Evolutionary conservation across 352 stramenopile genomes (phyloP), one percentile per base, ranked within the genome.

Genomic region (Elongisporangium prolatum): DNA sequence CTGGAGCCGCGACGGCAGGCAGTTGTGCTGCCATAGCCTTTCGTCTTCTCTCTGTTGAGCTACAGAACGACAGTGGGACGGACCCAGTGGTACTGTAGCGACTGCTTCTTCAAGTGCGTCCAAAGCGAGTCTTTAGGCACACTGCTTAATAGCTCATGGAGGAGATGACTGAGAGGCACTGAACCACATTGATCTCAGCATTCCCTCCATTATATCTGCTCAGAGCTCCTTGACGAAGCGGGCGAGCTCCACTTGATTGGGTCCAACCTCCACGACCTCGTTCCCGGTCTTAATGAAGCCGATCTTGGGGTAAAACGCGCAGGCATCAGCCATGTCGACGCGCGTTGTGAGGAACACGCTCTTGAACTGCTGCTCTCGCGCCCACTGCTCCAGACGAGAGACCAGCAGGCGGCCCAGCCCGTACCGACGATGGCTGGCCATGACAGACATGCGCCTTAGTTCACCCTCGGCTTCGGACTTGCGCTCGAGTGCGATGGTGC

Each of bases 401-500:
- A 75, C 54, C 17, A 75, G 56, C 40, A 54, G 13, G 3, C 59
- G 58, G 1, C 49, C 68, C 21, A 75, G 34, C 13, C 68, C 68
- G 13, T 59, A 60, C 20, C 68, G 68, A 1, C 61, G 60, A 24
- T 59, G 63, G 14, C 62, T 53, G 4, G 25, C 18, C 34, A 58
- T 57, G 24, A 75, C 64, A 9, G 68, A 68, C 57, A 75, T 57
- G 21, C 68, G 60, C 4, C 68, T 57, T 38, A 75, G 44, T 54
- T 75, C 67, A 20, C 57, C 64, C 7, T 51, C 34, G 21, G 22
- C n/a, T 1, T 67, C 38, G 7, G 34, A 25, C 52, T 69, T 75
- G 22, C 28, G 21, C 21, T 75, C 54, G 22, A 71, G 37, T 3
- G 17, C 67, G 9, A 71, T 57, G 28, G 68, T 71, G 18, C 60